phyloP scores from a whole-genome alignment of 352 stramenopile species.

The Phytophthora hybrid region DNA sequence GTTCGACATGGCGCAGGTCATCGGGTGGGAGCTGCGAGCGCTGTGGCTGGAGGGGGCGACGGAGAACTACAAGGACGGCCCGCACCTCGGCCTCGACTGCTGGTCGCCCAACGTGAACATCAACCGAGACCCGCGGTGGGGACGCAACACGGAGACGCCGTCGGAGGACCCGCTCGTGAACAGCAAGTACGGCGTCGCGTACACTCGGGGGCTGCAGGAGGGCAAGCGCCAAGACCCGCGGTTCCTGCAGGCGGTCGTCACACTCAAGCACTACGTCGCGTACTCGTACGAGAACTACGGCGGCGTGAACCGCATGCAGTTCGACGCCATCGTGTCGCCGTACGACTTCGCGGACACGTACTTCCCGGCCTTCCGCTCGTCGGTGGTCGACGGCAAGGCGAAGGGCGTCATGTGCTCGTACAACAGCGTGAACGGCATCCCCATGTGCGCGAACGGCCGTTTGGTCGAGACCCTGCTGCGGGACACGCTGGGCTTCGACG shows the following conservation, averaged over 20 bases:
- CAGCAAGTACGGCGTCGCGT: conserved; percentile 90
- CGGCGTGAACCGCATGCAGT: conserved; percentile 81
- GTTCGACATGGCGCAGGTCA: conserved; percentile 87
- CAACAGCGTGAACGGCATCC: conserved; percentile 95
- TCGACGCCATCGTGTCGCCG: conserved; percentile 89
- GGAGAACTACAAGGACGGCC: conserved; percentile 69
- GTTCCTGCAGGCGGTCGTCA: conserved; percentile 88
- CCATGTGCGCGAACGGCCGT: conserved; percentile 90
- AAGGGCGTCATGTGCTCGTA: conserved; percentile 97
- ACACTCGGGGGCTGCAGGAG: conserved; percentile 91
- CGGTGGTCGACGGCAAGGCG: conserved; percentile 80
- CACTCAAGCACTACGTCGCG: conserved; percentile 95
- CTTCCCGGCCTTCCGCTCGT: conserved; percentile 84
- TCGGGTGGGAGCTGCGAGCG: conserved; percentile 84
- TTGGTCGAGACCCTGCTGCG: conserved; percentile 81
- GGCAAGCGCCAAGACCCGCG: conserved; percentile 52
- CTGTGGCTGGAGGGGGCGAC: conserved; percentile 80
- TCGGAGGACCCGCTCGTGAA: conserved; percentile 95
- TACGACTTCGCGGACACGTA: conserved; percentile 96
- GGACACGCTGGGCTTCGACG: conserved; percentile 87
- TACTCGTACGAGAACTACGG: conserved; percentile 91
- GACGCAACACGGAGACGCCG: conserved; percentile 93
- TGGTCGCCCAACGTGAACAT: conserved; percentile 97
- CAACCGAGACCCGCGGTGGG: conserved; percentile 94
- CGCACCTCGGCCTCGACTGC: conserved; percentile 90